Evolutionary conservation across 805 yeast genomes (phyloP), one percentile per base, ranked within the genome.

Genomic region (Metschnikowia peoriensis): DNA sequence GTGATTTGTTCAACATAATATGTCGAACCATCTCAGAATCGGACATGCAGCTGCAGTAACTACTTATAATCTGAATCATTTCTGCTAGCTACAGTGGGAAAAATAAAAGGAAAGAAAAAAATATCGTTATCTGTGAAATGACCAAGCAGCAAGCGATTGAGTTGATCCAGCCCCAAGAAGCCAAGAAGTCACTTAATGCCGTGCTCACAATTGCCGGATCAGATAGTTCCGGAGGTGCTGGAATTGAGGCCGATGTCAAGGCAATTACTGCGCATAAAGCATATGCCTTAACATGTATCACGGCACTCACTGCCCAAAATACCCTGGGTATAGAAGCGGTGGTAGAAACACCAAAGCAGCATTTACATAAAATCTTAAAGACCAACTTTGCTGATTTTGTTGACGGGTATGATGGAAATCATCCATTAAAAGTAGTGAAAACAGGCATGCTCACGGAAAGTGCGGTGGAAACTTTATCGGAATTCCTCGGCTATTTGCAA

Each of bases 161-260:
- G 27, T 48, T 54, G 29, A 41, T 39, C 38, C 48, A 42, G 44
- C 50, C 51, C 6, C 29, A 29, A 28, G 42, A n/a, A 17, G 28
- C 38, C 3, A n/a, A 12, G 22, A 34, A 17, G 12, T 12, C 34
- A 5, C 48, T 49, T 37, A 41, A 46, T 2, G 63, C 64, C 6
- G 68, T 64, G 28, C 53, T 66, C 27, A 72, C 78, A 0, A 63
- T 75, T 42, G 90, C 90, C 1, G 96, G 96, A 0, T 85, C 93
- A 0, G 97, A 89, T 65, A 80, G 85, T 42, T 85, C 93, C 10
- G 97, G 96, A 2, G 96, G 96, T 4, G 96, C 97, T 2, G 97
- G 97, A 2, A 84, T 89, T 46, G 96, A 89, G 66, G 96, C 96
- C 0, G 97, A 89, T 65, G 65, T 89, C 38, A 90, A 90, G 69